Percentiles rank a stretch among this genome's conserved stretches.
phyloP scores from a whole-genome alignment of 1,284 basidiomycete species.

The Rhodotorula sp. region DNA sequence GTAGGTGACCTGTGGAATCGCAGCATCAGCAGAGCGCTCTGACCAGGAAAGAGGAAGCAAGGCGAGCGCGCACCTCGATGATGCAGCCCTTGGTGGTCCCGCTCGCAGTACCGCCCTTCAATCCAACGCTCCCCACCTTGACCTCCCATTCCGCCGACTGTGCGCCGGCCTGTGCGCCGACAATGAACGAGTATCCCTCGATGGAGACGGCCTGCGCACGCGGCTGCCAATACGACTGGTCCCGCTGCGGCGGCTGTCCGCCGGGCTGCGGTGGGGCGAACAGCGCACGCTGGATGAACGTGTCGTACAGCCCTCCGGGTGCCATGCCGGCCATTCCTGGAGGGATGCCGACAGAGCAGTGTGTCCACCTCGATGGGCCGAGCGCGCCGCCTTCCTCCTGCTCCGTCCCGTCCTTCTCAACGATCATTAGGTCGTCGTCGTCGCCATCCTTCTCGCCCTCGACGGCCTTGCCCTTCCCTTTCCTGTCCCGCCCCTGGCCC shows the following conservation, averaged over 20 bases:
- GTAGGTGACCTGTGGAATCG: slow-evolving; percentile 30
- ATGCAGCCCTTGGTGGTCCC: slow-evolving; percentile 31
- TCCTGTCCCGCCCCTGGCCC: background rate
- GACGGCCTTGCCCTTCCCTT: slow-evolving; percentile 9
- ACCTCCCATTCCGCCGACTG: slow-evolving; percentile 34
- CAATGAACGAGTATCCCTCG: slow-evolving; percentile 30
- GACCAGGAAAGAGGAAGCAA: no score
- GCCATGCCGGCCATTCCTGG: background rate
- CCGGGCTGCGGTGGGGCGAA: slow-evolving; percentile 22
- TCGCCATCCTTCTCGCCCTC: background rate
- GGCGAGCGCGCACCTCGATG: slow-evolving; percentile 27
- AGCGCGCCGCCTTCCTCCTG: background rate
- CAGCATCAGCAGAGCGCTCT: background rate
- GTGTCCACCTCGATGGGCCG: slow-evolving; percentile 33
- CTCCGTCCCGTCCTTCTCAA: background rate
- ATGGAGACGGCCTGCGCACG: slow-evolving; percentile 32
- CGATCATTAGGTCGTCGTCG: slow-evolving; percentile 8
- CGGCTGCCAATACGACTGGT: slow-evolving; percentile 26
- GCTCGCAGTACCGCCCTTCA: slow-evolving; percentile 37
- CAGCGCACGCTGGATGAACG: slow-evolving; percentile 41
- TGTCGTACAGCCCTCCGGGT: slow-evolving; percentile 27
- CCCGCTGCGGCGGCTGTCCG: background rate
- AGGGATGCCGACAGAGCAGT: slow-evolving; percentile 18
- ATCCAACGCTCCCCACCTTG: slow-evolving; percentile 31
- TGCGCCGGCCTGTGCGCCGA: slow-evolving; percentile 8